A percentile compares a stretch with the other conserved stretches of the same genome.
Evolutionary conservation across 768 basidiomycete species (phyloP).

Genomic region (Gymnopilus dilepis): DNA sequence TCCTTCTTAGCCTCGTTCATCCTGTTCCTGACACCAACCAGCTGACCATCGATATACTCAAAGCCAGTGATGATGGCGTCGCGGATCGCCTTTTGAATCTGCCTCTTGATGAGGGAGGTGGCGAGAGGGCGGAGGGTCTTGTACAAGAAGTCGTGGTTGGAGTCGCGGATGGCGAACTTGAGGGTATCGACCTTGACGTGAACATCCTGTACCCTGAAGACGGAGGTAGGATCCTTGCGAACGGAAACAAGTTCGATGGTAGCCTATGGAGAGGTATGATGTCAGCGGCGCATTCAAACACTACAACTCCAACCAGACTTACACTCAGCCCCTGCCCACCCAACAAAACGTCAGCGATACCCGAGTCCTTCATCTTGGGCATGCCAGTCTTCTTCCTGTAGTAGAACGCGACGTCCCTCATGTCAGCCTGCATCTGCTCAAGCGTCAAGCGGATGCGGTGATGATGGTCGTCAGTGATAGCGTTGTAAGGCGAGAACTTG

Average conservation of each 20-base stretch:
- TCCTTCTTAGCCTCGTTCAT: conserved; percentile 63
- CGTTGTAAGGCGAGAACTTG: conserved; percentile 82
- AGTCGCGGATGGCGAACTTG: conserved; percentile 89
- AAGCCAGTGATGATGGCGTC: conserved; percentile 80
- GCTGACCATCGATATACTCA: conserved; percentile 88
- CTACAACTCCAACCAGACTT: conserved; percentile 28
- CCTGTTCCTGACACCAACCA: conserved; percentile 83
- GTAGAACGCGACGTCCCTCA: conserved; percentile 93
- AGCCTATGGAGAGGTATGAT: conserved; percentile 37
- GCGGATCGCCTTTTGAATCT: conserved; percentile 56
- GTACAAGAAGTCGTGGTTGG: conserved; percentile 89
- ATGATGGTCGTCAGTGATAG: conserved; percentile 59
- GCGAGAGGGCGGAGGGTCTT: conserved; percentile 83
- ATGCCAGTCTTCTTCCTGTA: conserved; percentile 87
- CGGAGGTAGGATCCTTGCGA: conserved; percentile 66
- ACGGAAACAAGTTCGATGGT: conserved; percentile 65
- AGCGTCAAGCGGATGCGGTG: conserved; percentile 81
- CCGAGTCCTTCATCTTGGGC: conserved; percentile 80
- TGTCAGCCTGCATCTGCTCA: conserved; percentile 89
- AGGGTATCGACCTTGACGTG: conserved; percentile 85
- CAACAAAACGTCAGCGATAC: conserved; percentile 84
- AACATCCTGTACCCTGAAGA: conserved; percentile 76
- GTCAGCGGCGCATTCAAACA: neutral
- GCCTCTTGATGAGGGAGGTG: conserved; percentile 82
- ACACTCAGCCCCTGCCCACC: conserved; percentile 83